Percentiles rank a stretch among this genome's conserved stretches.
These are phyloP conservation scores for Rauvolfia tetraphylla DNA, from an alignment of 257 asterid genomes.

Conservation along the genomic window DNA sequence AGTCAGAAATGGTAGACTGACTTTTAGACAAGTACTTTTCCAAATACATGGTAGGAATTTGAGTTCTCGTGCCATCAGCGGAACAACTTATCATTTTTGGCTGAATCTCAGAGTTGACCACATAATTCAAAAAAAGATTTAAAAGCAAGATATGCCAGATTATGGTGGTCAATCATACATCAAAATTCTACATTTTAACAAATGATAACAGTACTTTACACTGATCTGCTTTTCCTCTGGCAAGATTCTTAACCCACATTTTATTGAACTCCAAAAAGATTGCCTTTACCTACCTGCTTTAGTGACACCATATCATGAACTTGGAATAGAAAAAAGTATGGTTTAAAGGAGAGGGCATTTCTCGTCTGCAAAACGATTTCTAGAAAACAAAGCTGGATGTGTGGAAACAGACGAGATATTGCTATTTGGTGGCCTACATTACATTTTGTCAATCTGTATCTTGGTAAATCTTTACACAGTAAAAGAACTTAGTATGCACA, in stretches of 20 bases:
- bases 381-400: not conserved
- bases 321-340: not conserved
- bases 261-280: not conserved
- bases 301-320: too few species aligned
- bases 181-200: too few species aligned
- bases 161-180: too few species aligned
- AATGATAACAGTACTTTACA: not conserved
- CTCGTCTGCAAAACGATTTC: not conserved
- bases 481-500: constrained; percentile 9
- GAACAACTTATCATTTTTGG: not conserved
- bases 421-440: not conserved
- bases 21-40: too few species aligned
- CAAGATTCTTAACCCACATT: not conserved
- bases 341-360: not conserved
- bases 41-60: too few species aligned
- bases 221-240: not conserved
- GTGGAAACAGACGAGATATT: not conserved
- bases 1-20: too few species aligned
- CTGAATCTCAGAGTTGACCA: not conserved
- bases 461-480: constrained; percentile 7
- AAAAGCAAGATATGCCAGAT: not conserved
- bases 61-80: too few species aligned
- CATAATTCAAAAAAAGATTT: not conserved
- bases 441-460: not conserved
- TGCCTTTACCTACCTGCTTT: not conserved